These are phyloP conservation scores for Cyberlindnera saturnus DNA, from an alignment of 805 yeast genomes.

Conservation along the genomic window DNA sequence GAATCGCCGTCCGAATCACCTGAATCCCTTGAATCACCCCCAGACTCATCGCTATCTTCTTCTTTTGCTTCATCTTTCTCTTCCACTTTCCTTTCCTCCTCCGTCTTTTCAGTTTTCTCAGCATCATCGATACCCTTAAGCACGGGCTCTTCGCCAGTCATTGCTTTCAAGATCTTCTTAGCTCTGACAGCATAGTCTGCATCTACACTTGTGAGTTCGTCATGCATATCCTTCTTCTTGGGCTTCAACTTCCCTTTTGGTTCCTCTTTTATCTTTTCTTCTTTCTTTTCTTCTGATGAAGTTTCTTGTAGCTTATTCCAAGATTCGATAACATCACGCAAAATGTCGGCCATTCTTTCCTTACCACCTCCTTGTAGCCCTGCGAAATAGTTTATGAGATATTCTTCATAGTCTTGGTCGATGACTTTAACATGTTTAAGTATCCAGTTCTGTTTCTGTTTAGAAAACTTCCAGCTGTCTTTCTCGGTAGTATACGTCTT, in stretches of 20 bases:
- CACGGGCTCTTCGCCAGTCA: constrained; percentile 14
- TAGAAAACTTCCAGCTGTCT: constrained; percentile 75
- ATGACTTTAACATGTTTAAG: constrained; percentile 52
- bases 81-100: constrained; percentile 3
- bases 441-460: constrained; percentile 84
- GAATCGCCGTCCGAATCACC: no score
- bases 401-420: constrained; percentile 46
- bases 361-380: constrained; percentile 70
- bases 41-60: neutral
- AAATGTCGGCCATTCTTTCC: constrained; percentile 45
- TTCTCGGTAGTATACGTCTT: constrained; percentile 50
- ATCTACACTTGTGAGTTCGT: constrained; percentile 21
- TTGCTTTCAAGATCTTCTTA: constrained; percentile 15
- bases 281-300: neutral
- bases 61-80: neutral
- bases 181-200: constrained; percentile 24
- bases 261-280: constrained; percentile 1
- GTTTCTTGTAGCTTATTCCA: constrained; percentile 44
- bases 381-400: constrained; percentile 44
- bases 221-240: constrained; percentile 10
- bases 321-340: constrained; percentile 37
- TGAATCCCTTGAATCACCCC: no score
- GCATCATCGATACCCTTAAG: constrained; percentile 19
- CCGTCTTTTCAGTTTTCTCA: constrained; percentile 7
- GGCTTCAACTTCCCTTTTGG: constrained; percentile 3